Evolutionary conservation across 768 basidiomycete species (phyloP).

Genomic region (Holtermannia corniformis): DNA sequence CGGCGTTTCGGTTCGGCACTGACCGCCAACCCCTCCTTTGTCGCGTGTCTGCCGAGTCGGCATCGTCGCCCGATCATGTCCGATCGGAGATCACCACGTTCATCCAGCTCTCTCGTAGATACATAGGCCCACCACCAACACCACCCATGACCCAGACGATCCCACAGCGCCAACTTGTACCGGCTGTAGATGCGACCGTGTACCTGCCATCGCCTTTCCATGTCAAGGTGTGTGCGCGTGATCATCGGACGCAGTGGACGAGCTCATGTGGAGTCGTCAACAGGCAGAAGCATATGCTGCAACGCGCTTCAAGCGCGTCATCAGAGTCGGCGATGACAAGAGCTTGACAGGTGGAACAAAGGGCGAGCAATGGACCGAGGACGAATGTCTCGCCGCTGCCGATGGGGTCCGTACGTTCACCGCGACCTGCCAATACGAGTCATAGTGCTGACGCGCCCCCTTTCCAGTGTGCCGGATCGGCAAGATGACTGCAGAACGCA

Average conservation of each 20-base stretch:
- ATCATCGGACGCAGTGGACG: no score
- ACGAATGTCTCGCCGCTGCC: constrained; percentile 14
- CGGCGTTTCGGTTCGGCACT: no score
- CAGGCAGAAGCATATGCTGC: constrained; percentile 26
- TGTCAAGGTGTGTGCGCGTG: constrained; percentile 13
- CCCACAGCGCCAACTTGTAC: background rate
- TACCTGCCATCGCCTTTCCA: constrained; percentile 32
- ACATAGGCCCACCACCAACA: no score
- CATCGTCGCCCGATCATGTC: no score
- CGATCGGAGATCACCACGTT: no score
- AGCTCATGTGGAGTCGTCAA: background rate
- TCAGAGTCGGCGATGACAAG: constrained; percentile 13
- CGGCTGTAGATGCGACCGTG: constrained; percentile 18
- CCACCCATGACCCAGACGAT: no score
- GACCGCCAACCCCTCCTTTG: no score
- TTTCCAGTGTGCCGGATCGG: constrained; percentile 24
- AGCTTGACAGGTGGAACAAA: background rate
- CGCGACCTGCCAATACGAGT: background rate
- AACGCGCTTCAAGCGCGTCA: constrained; percentile 15
- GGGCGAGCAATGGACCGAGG: constrained; percentile 2
- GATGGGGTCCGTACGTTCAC: constrained; percentile 30
- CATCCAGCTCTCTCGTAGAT: no score
- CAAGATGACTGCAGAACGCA: constrained; percentile 6
- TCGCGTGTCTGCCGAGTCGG: no score
- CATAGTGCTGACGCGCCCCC: background rate